A percentile compares a stretch with the other conserved stretches of the same genome.
phyloP scores from a whole-genome alignment of 805 yeast genomes.

The Isabelozyma rhagii region DNA sequence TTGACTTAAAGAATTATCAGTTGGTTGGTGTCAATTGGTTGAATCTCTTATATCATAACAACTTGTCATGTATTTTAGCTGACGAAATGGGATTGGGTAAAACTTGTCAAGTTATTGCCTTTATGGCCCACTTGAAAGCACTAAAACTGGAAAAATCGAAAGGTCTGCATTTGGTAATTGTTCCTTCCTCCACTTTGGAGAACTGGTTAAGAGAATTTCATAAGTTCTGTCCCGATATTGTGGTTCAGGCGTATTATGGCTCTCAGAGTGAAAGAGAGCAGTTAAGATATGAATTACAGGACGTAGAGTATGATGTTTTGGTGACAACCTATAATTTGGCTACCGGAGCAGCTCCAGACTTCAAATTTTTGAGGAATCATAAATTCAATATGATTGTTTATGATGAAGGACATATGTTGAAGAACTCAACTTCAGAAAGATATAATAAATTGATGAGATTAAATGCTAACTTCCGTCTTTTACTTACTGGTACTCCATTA shows the following conservation, averaged over 20 bases:
- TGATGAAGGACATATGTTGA: constrained; percentile 97
- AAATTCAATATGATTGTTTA: constrained; percentile 85
- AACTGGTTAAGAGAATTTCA: constrained; percentile 96
- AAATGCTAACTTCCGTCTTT: constrained; percentile 75
- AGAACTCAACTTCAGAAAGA: constrained; percentile 84
- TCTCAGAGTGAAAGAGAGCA: constrained; percentile 81
- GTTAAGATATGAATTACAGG: constrained; percentile 63
- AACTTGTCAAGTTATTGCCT: constrained; percentile 93
- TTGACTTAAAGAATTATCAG: constrained; percentile 82
- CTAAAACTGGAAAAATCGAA: constrained; percentile 25
- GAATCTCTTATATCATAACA: constrained; percentile 68
- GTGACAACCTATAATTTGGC: constrained; percentile 94
- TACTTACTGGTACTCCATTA: constrained; percentile 94
- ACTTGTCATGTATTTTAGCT: constrained; percentile 88
- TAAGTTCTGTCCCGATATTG: constrained; percentile 78
- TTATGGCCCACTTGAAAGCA: constrained; percentile 80
- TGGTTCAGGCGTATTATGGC: constrained; percentile 93
- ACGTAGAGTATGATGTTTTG: constrained; percentile 72
- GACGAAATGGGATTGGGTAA: constrained; percentile 99
- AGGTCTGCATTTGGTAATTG: constrained; percentile 92
- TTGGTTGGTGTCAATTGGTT: constrained; percentile 98
- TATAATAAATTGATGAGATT: constrained; percentile 83
- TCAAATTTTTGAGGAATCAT: constrained; percentile 68
- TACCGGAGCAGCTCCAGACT: constrained; percentile 79
- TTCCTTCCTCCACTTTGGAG: constrained; percentile 94